A percentile compares a stretch with the other conserved stretches of the same genome.
phyloP scores from a whole-genome alignment of 345 rosid genomes.

The Acer saccharum region DNA sequence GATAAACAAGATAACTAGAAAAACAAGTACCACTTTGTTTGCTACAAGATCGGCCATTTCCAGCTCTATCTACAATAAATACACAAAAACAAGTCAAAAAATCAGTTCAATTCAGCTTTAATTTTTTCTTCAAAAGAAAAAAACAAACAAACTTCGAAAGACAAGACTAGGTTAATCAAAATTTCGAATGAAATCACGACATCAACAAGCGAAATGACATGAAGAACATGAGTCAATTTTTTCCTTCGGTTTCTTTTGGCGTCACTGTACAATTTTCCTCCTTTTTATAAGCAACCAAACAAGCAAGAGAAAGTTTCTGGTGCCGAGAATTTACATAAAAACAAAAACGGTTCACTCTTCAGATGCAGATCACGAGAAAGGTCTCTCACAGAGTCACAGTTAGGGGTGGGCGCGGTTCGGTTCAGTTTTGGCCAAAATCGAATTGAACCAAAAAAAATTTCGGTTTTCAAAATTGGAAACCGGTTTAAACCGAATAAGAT shows the following conservation, averaged over 20 bases:
- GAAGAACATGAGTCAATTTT: not conserved
- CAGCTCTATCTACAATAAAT: constrained; percentile 1
- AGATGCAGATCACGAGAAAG: not conserved
- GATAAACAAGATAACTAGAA: not conserved
- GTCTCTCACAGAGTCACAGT: not conserved
- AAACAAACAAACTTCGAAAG: not conserved
- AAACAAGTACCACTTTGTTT: constrained; percentile 1
- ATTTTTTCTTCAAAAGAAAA: not conserved
- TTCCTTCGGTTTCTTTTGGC: too few species aligned
- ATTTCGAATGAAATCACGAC: not conserved
- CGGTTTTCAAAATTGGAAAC: too few species aligned
- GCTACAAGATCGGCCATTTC: constrained; percentile 8
- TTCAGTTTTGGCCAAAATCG: too few species aligned
- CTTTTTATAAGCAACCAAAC: not conserved
- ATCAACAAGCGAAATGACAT: not conserved
- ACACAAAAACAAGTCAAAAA: not conserved
- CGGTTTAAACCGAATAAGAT: too few species aligned
- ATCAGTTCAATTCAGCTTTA: constrained; percentile 7
- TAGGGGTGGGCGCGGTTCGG: too few species aligned
- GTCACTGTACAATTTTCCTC: not conserved
- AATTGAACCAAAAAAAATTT: too few species aligned
- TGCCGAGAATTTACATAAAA: too few species aligned
- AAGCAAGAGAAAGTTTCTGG: too few species aligned
- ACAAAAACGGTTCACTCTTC: not conserved
- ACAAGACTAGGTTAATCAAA: not conserved